Conservation (phyloP, 768 basidiomycete species). For the Cyclocybe cylindracea region DNA sequence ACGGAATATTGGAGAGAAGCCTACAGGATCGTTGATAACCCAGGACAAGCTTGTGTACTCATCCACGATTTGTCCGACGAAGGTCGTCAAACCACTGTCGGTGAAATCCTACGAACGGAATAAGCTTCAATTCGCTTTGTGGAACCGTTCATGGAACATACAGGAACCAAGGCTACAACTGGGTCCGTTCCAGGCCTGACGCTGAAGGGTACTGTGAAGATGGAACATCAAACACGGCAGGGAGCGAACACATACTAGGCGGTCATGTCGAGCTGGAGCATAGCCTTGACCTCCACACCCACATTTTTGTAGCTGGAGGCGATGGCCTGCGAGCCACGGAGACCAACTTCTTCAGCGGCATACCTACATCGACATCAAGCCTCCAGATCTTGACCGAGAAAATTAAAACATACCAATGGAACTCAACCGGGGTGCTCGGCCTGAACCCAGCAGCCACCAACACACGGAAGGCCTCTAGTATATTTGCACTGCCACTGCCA, state of each 20-base stretch:
- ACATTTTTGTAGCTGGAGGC: slow-evolving; percentile 46
- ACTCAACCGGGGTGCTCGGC: slow-evolving; percentile 40
- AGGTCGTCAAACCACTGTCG: slow-evolving; percentile 37
- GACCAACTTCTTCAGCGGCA: slow-evolving; percentile 44
- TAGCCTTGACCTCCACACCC: slow-evolving; percentile 41
- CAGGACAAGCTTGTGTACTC: slow-evolving; percentile 42
- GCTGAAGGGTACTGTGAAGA: slow-evolving; percentile 28
- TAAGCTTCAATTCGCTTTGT: neutral
- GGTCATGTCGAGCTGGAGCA: slow-evolving; percentile 48
- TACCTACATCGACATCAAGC: slow-evolving; percentile 35
- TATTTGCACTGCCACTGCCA: slow-evolving; percentile 41
- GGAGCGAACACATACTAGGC: slow-evolving; percentile 30
- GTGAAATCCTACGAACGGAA: slow-evolving; percentile 26
- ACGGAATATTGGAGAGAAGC: neutral
- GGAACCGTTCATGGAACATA: slow-evolving; percentile 5
- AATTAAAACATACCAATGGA: slow-evolving; percentile 38
- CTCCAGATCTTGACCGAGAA: slow-evolving; percentile 24
- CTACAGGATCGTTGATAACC: slow-evolving; percentile 30
- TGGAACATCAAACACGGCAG: neutral
- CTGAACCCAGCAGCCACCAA: slow-evolving; percentile 35
- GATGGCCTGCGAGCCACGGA: slow-evolving; percentile 52
- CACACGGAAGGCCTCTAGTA: slow-evolving; percentile 41
- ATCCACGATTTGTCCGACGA: slow-evolving; percentile 41
- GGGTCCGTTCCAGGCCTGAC: slow-evolving; percentile 44
- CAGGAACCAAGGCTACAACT: slow-evolving; percentile 36